A percentile compares a stretch with the other conserved stretches of the same genome.
Evolutionary conservation across 2,329 filamentous ascomycete genomes (phyloP).

Genomic region (Fusarium redolens): DNA sequence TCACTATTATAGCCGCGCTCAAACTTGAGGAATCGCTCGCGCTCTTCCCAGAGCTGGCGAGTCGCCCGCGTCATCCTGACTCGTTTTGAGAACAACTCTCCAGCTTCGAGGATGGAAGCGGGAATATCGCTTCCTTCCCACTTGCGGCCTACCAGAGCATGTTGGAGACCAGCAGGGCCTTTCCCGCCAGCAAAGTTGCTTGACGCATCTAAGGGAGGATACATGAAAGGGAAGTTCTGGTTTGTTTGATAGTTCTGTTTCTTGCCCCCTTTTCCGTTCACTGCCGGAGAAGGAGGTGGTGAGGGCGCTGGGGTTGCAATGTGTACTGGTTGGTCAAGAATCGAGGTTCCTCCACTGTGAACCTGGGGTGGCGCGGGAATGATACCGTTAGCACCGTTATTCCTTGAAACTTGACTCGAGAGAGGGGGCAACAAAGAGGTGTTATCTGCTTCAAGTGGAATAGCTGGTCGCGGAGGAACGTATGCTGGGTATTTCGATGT

Average conservation of each 20-base stretch:
- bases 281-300: constrained; percentile 87
- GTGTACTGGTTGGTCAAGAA: constrained; percentile 94
- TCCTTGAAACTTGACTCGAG: constrained; percentile 76
- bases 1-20: constrained; percentile 85
- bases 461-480: constrained; percentile 83
- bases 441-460: constrained; percentile 90
- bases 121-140: constrained; percentile 97
- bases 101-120: constrained; percentile 93
- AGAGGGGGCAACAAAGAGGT: constrained; percentile 90
- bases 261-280: constrained; percentile 92
- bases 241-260: constrained; percentile 99
- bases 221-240: constrained; percentile 98
- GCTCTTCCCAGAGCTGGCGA: constrained; percentile 93
- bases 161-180: constrained; percentile 82
- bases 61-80: constrained; percentile 93
- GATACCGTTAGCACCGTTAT: constrained; percentile 70
- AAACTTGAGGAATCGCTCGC: constrained; percentile 90
- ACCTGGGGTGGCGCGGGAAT: constrained; percentile 65
- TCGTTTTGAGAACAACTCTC: constrained; percentile 87
- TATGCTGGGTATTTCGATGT: constrained; percentile 98
- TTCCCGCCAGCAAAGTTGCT: constrained; percentile 94
- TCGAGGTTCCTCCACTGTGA: constrained; percentile 75
- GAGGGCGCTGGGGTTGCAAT: constrained; percentile 98
- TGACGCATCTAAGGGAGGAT: constrained; percentile 88
- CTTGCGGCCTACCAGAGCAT: constrained; percentile 80